Evolutionary conservation across 75 land plant species (phyloP).

Genomic region (Picea glauca): DNA sequence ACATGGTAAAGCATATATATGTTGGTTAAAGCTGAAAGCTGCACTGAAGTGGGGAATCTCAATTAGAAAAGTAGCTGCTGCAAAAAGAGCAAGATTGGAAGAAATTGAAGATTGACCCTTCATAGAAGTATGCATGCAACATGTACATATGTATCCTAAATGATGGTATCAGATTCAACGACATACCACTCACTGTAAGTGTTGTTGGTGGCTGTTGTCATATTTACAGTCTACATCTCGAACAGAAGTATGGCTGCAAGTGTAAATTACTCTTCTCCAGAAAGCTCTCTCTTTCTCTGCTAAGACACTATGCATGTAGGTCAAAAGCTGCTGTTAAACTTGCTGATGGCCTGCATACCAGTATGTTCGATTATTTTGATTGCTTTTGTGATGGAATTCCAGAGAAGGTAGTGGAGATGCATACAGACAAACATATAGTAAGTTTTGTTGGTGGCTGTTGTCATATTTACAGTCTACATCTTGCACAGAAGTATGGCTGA

Average conservation of each 20-base stretch:
- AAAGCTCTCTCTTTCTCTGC: neutral
- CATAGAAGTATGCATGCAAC: neutral
- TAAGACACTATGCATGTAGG: neutral
- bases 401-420: neutral
- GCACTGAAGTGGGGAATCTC: constrained; percentile 44
- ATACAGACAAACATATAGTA: too few relatives aligned
- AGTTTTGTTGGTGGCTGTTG: neutral
- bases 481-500: neutral
- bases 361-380: neutral
- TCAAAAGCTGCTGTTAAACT: neutral
- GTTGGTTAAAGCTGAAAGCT: constrained; percentile 38
- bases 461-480: constrained; percentile 1
- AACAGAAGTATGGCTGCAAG: neutral
- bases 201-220: neutral
- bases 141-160: neutral
- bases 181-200: neutral
- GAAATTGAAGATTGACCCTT: constrained; percentile 16
- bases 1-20: constrained; percentile 15
- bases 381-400: neutral
- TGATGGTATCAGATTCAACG: constrained; percentile 1
- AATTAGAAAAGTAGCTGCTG: constrained; percentile 26
- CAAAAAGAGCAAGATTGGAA: constrained; percentile 19
- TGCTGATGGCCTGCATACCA: neutral
- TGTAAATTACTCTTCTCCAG: neutral
- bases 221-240: neutral